Percentiles rank a stretch among this genome's conserved stretches.
phyloP scores from a whole-genome alignment of 306 rosid species.

The Cicer chorassanicum region DNA sequence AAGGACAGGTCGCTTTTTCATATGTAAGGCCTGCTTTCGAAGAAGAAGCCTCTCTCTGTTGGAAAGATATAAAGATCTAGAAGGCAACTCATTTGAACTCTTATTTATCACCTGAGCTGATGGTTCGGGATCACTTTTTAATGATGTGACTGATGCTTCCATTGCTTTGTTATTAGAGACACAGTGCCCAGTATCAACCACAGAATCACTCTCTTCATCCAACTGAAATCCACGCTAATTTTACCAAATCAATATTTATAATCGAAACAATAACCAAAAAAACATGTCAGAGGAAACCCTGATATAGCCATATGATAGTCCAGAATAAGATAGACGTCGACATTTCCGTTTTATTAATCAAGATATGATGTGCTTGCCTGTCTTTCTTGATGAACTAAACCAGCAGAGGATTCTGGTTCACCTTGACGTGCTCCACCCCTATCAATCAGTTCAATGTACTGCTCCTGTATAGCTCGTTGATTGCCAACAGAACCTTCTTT shows the following conservation, averaged over 20 bases:
- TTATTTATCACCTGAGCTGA: conserved; percentile 46
- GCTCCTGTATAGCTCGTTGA: conserved; percentile 42
- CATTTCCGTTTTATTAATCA: conserved; percentile 43
- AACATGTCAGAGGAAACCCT: conserved; percentile 26
- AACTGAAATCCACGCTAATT: conserved; percentile 59
- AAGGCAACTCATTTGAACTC: conserved; percentile 47
- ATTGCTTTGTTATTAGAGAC: conserved; percentile 43
- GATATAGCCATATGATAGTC: conserved; percentile 48
- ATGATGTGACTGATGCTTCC: conserved; percentile 48
- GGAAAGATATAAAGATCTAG: conserved; percentile 61
- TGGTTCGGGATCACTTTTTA: conserved; percentile 42
- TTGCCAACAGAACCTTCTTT: conserved; percentile 37
- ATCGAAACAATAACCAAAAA: conserved; percentile 32
- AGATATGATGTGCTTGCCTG: conserved; percentile 44
- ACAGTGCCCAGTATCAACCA: conserved; percentile 40
- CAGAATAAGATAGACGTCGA: conserved; percentile 31
- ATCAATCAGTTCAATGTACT: conserved; percentile 46
- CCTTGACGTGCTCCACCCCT: conserved; percentile 48
- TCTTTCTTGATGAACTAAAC: conserved; percentile 44
- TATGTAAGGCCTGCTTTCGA: conserved; percentile 75
- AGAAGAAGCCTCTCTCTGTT: conserved; percentile 87
- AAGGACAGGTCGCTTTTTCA: conserved; percentile 78
- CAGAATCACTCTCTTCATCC: conserved; percentile 44
- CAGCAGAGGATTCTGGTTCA: conserved; percentile 41
- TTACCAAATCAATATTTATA: conserved; percentile 41